These are phyloP conservation scores for Oemleria cerasiformis DNA, from an alignment of 306 rosid species.

Conservation along the genomic window DNA sequence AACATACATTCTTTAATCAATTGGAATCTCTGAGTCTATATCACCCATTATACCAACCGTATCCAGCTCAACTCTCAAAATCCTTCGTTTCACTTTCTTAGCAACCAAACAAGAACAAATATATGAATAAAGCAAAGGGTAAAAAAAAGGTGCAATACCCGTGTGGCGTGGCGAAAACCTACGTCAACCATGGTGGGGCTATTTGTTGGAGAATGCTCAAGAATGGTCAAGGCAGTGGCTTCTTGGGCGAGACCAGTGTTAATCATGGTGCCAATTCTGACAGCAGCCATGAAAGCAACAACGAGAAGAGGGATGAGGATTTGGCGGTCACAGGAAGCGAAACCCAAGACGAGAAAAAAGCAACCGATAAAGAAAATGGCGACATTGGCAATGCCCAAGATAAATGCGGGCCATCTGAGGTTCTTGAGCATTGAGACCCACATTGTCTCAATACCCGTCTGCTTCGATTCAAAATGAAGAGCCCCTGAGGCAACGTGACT, in stretches of 20 bases:
- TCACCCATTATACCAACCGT: too few species aligned
- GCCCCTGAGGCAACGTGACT: neutral
- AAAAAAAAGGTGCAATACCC: slow-evolving; percentile 35
- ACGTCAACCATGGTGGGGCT: slow-evolving; percentile 24
- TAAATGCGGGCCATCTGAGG: slow-evolving; percentile 32
- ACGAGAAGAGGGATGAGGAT: slow-evolving; percentile 30
- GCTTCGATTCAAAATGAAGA: neutral
- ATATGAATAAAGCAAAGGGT: neutral
- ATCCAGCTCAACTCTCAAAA: too few species aligned
- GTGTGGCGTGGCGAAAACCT: slow-evolving; percentile 43
- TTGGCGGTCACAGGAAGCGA: slow-evolving; percentile 32
- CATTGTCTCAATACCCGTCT: slow-evolving; percentile 18
- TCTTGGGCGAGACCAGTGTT: slow-evolving; percentile 57
- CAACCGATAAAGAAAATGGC: slow-evolving; percentile 30
- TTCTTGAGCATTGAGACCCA: slow-evolving; percentile 29
- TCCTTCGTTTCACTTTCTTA: neutral
- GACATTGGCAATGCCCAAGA: slow-evolving; percentile 34
- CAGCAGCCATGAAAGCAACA: slow-evolving; percentile 34
- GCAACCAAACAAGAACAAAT: neutral
- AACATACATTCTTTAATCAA: neutral
- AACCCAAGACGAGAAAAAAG: slow-evolving; percentile 26
- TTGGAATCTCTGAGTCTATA: neutral
- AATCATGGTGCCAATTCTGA: slow-evolving; percentile 49
- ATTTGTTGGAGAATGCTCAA: slow-evolving; percentile 32
- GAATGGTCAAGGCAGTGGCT: slow-evolving; percentile 55